Evolutionary conservation across 192 early-diverging fungal species (phyloP).

Genomic region (Coemansia sp.): DNA sequence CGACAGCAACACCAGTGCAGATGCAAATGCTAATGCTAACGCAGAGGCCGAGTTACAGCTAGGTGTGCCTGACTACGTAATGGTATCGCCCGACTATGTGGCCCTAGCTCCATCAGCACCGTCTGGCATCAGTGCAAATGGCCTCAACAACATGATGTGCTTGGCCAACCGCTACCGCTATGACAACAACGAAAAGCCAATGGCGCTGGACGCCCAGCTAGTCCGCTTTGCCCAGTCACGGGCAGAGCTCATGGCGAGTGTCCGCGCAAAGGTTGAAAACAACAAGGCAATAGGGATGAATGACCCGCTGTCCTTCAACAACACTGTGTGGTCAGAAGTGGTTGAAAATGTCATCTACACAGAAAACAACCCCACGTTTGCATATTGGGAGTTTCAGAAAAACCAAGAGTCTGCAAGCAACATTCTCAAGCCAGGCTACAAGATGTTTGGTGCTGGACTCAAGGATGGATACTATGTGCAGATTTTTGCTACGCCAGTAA

Average conservation of each 20-base stretch:
- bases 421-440: constrained; percentile 1
- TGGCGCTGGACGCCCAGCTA: constrained; percentile 34
- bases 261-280: neutral
- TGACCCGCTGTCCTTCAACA: constrained; percentile 13
- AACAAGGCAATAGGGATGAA: constrained; percentile 6
- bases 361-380: constrained; percentile 29
- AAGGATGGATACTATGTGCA: constrained; percentile 39
- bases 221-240: constrained; percentile 35
- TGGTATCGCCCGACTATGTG: constrained; percentile 40
- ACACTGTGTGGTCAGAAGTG: constrained; percentile 24
- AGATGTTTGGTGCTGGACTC: constrained; percentile 28
- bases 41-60: too few species aligned
- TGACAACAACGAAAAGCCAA: constrained; percentile 8
- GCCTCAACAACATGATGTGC: constrained; percentile 39
- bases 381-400: constrained; percentile 31
- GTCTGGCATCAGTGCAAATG: constrained; percentile 10
- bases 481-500: constrained; percentile 25
- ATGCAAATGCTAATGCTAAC: too few species aligned
- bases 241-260: constrained; percentile 17
- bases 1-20: too few species aligned
- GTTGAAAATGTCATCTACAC: constrained; percentile 29
- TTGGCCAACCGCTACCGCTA: constrained; percentile 32
- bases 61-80: constrained; percentile 36
- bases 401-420: constrained; percentile 1
- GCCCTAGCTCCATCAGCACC: constrained; percentile 27